These are phyloP conservation scores for Daldinia caldariorum DNA, from an alignment of 495 filamentous ascomycete species.

Conservation along the genomic window DNA sequence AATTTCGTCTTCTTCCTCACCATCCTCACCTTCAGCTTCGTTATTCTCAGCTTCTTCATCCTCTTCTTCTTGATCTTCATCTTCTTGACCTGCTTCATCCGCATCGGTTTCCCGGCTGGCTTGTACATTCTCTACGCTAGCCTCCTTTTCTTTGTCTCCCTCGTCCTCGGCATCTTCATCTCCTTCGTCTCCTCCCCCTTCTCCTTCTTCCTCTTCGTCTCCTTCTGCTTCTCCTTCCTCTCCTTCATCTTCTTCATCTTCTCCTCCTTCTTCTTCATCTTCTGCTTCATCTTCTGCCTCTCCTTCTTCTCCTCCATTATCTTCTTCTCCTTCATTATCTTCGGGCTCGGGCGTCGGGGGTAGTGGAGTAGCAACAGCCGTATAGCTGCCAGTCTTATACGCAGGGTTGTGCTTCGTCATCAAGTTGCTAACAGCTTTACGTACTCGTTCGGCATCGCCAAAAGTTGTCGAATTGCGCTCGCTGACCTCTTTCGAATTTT, in stretches of 20 bases:
- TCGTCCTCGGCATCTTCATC: slow-evolving; percentile 43
- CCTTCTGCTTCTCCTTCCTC: slow-evolving; percentile 45
- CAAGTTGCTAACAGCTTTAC: slow-evolving; percentile 77
- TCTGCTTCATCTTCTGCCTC: slow-evolving; percentile 41
- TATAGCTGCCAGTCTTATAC: slow-evolving; percentile 69
- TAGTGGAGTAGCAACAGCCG: slow-evolving; percentile 70
- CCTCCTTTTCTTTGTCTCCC: slow-evolving; percentile 33
- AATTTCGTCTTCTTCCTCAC: slow-evolving; percentile 40
- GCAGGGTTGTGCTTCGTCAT: slow-evolving; percentile 81
- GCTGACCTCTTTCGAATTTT: slow-evolving; percentile 79
- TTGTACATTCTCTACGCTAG: slow-evolving; percentile 26
- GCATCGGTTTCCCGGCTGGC: slow-evolving; percentile 38
- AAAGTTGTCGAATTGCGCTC: slow-evolving; percentile 70
- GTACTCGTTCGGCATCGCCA: slow-evolving; percentile 77
- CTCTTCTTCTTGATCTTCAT: slow-evolving; percentile 46
- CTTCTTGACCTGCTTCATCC: slow-evolving; percentile 37
- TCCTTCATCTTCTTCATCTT: slow-evolving; percentile 42
- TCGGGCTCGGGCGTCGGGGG: slow-evolving; percentile 55
- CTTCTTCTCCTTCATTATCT: slow-evolving; percentile 42
- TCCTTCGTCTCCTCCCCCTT: slow-evolving; percentile 47
- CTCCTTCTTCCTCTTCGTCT: slow-evolving; percentile 41
- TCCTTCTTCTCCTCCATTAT: slow-evolving; percentile 47
- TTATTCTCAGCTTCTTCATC: slow-evolving; percentile 40
- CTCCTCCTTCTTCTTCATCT: slow-evolving; percentile 45
- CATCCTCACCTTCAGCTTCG: slow-evolving; percentile 40